phyloP scores from a whole-genome alignment of 371 early-diverging fungal species.

The Mucor ambiguus region DNA sequence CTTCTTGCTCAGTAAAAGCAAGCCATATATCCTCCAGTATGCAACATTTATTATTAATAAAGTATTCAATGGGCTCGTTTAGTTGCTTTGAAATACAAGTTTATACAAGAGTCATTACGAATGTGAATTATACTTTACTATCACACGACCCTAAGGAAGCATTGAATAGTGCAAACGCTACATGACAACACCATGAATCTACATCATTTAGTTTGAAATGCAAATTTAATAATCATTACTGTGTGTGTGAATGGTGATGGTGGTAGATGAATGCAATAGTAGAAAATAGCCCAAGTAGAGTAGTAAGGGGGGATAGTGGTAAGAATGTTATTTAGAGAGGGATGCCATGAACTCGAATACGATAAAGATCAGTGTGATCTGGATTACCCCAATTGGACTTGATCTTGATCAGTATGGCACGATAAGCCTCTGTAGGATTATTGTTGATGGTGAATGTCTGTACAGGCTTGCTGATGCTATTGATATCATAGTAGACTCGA shows the following conservation, averaged over 20 bases:
- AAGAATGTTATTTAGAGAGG: slow-evolving; percentile 6
- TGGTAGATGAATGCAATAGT: not conserved
- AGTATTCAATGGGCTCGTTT: no score
- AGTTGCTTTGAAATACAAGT: no score
- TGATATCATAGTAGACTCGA: slow-evolving; percentile 20
- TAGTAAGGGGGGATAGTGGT: not conserved
- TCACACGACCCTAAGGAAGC: no score
- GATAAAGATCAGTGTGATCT: slow-evolving; percentile 79
- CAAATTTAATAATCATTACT: not conserved
- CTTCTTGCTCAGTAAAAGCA: slow-evolving; percentile 32
- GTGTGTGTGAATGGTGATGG: not conserved
- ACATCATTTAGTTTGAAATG: not conserved
- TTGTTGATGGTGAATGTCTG: slow-evolving; percentile 45
- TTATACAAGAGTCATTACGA: no score
- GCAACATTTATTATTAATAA: no score
- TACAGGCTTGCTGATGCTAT: slow-evolving; percentile 15
- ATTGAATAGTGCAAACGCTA: no score
- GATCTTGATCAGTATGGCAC: slow-evolving; percentile 54
- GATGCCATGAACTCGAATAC: slow-evolving; percentile 76
- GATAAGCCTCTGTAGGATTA: slow-evolving; percentile 23
- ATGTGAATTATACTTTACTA: no score
- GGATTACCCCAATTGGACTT: slow-evolving; percentile 74
- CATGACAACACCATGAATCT: no score
- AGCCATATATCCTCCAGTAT: not conserved
- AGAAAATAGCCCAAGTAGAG: not conserved